Evolutionary conservation across 2,329 filamentous ascomycete species (phyloP).

Genomic region (Aspergillus jensenii): DNA sequence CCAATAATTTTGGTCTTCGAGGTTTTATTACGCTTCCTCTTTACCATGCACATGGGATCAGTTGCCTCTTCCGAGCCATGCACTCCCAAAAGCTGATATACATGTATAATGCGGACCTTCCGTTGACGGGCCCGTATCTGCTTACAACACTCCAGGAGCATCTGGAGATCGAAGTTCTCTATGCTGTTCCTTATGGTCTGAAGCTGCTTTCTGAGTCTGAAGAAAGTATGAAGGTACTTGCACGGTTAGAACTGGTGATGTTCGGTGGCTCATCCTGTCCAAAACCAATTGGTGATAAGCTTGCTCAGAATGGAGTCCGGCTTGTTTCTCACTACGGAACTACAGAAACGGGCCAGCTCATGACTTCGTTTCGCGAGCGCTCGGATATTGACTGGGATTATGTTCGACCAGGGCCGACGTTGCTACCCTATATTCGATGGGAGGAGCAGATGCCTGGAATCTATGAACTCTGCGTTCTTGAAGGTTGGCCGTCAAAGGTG

Average conservation of each 20-base stretch:
- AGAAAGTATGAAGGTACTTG: conserved; percentile 52
- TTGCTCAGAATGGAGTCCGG: conserved; percentile 55
- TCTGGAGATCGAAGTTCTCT: conserved; percentile 53
- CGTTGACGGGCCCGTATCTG: conserved; percentile 48
- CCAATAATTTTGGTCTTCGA: conserved; percentile 45
- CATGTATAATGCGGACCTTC: conserved; percentile 56
- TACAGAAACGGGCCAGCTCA: conserved; percentile 62
- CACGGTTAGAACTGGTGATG: conserved; percentile 52
- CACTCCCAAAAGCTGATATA: conserved; percentile 51
- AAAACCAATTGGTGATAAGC: conserved; percentile 56
- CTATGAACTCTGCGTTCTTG: conserved; percentile 35
- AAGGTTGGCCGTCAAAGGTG: conserved; percentile 40
- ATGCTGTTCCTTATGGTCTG: conserved; percentile 63
- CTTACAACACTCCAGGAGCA: conserved; percentile 45
- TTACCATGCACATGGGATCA: conserved; percentile 61
- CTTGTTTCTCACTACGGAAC: conserved; percentile 59
- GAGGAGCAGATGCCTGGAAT: conserved; percentile 36
- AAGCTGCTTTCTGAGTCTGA: conserved; percentile 62
- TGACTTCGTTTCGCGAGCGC: conserved; percentile 57
- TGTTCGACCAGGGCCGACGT: conserved; percentile 44
- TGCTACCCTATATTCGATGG: conserved; percentile 44
- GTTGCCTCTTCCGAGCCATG: conserved; percentile 55
- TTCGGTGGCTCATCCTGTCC: conserved; percentile 60
- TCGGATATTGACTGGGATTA: conserved; percentile 63
- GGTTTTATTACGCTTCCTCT: conserved; percentile 58